Conservation (phyloP, 2,329 filamentous ascomycete genomes). For the Corynespora cassiicola region DNA sequence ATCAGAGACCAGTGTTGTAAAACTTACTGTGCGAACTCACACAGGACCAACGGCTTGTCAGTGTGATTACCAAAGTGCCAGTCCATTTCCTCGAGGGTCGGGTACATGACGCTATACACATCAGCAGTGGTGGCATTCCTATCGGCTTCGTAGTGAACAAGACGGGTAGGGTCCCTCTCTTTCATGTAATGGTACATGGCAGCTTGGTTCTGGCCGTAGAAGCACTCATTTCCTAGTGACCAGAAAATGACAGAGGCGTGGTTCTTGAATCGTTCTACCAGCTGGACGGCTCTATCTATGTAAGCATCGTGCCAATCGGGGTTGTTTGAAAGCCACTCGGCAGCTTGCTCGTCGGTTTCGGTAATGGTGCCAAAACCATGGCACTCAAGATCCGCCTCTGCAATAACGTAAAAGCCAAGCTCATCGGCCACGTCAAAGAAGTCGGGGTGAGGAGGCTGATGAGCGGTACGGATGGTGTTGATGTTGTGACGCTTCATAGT, state of each 20-base stretch:
- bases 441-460: slow-evolving; percentile 67
- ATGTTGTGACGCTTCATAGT: slow-evolving; percentile 72
- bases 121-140: slow-evolving; percentile 62
- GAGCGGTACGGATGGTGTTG: slow-evolving; percentile 69
- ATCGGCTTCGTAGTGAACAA: slow-evolving; percentile 70
- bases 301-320: slow-evolving; percentile 66
- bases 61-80: slow-evolving; percentile 42
- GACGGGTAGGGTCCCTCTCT: slow-evolving; percentile 58
- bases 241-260: slow-evolving; percentile 71
- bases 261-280: slow-evolving; percentile 71
- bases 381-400: slow-evolving; percentile 53
- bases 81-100: slow-evolving; percentile 53
- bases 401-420: slow-evolving; percentile 67
- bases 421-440: slow-evolving; percentile 67
- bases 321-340: slow-evolving; percentile 64
- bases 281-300: slow-evolving; percentile 65
- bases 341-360: slow-evolving; percentile 56
- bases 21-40: slow-evolving; percentile 56
- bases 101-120: slow-evolving; percentile 71
- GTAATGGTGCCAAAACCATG: slow-evolving; percentile 40
- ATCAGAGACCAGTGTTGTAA: too few species aligned
- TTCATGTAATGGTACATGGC: slow-evolving; percentile 69
- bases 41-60: slow-evolving; percentile 60
- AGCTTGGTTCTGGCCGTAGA: slow-evolving; percentile 69
- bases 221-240: slow-evolving; percentile 74